Conservation (phyloP, 2,329 filamentous ascomycete genomes). For the Pseudocercospora ulei region DNA sequence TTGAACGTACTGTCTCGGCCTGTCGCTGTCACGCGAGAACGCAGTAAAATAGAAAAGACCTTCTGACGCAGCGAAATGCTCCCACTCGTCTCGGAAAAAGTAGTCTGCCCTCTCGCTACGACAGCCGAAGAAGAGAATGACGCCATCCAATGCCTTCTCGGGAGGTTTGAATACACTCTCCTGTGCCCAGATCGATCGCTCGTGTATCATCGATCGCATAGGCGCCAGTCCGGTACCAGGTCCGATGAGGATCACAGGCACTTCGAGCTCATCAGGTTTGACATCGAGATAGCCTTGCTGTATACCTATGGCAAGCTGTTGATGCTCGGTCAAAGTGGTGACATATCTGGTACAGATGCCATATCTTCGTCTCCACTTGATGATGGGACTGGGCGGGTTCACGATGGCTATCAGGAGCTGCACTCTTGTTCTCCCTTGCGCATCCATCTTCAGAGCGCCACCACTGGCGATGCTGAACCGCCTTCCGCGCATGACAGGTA, state of each 20-base stretch:
- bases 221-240: slow-evolving; percentile 83
- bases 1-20: slow-evolving; percentile 58
- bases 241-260: slow-evolving; percentile 65
- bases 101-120: slow-evolving; percentile 66
- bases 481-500: slow-evolving; percentile 75
- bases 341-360: slow-evolving; percentile 89
- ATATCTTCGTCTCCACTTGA: slow-evolving; percentile 80
- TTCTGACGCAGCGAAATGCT: slow-evolving; percentile 36
- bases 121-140: slow-evolving; percentile 72
- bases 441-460: slow-evolving; percentile 37
- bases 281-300: slow-evolving; percentile 46
- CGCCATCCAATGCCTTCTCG: slow-evolving; percentile 22
- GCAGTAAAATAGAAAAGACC: slow-evolving; percentile 51
- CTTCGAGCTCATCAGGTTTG: slow-evolving; percentile 41
- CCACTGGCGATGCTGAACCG: slow-evolving; percentile 89
- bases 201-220: slow-evolving; percentile 68
- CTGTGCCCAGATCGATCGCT: slow-evolving; percentile 47
- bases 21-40: slow-evolving; percentile 60
- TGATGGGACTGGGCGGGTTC: slow-evolving; percentile 51
- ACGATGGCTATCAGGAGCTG: slow-evolving; percentile 33
- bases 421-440: slow-evolving; percentile 25
- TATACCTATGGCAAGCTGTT: slow-evolving; percentile 51
- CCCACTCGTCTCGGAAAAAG: slow-evolving; percentile 74
- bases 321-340: slow-evolving; percentile 51
- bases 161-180: not conserved